A percentile compares a stretch with the other conserved stretches of the same genome.
Evolutionary conservation across 1,284 basidiomycete genomes (phyloP).

Genomic region (Hemileia vastatrix): DNA sequence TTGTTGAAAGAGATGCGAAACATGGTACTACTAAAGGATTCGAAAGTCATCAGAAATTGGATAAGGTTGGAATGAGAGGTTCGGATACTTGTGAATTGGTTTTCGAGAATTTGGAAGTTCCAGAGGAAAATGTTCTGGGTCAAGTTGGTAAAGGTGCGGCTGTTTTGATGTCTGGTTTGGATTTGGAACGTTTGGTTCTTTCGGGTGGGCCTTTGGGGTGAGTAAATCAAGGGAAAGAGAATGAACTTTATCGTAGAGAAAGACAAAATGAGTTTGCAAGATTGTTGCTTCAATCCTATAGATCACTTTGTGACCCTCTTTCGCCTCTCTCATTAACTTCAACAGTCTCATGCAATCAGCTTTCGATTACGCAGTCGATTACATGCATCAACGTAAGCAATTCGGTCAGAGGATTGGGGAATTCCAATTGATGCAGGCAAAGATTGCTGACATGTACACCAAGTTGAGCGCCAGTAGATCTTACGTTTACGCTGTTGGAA

Average conservation of each 20-base stretch:
- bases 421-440: conserved; percentile 92
- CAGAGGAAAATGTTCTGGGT: conserved; percentile 77
- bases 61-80: conserved; percentile 94
- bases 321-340: no score
- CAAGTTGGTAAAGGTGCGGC: conserved; percentile 65
- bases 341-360: conserved; percentile 73
- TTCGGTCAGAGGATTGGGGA: conserved; percentile 78
- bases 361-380: conserved; percentile 66
- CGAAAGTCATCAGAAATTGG: conserved; percentile 76
- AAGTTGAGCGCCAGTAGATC: conserved; percentile 76
- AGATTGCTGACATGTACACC: conserved; percentile 79
- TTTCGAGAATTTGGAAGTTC: conserved; percentile 81
- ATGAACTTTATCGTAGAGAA: no score
- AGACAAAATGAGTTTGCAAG: no score
- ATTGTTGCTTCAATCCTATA: no score
- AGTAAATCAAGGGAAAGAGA: no score
- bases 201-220: conserved; percentile 66
- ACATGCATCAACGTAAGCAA: conserved; percentile 82
- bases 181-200: conserved; percentile 81
- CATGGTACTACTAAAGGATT: conserved; percentile 64
- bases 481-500: conserved; percentile 85
- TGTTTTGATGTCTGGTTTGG: conserved; percentile 88
- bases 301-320: no score
- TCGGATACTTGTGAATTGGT: conserved; percentile 89
- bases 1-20: no score